These are phyloP conservation scores for Aspergillus funiculosus DNA, from an alignment of 495 filamentous ascomycete genomes.

Conservation along the genomic window DNA sequence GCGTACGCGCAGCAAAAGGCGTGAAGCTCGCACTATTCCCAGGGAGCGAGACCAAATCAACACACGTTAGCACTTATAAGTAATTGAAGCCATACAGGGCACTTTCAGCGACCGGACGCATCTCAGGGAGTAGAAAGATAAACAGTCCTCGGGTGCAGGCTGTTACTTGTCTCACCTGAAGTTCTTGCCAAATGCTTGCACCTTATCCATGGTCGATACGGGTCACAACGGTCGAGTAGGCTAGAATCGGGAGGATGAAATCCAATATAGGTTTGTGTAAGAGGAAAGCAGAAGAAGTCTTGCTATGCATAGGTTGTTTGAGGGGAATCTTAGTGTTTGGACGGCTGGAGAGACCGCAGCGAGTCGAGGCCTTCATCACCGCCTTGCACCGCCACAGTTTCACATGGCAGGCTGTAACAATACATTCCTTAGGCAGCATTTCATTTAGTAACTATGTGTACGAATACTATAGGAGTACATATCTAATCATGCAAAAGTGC, in stretches of 20 bases:
- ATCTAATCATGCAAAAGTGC: no score
- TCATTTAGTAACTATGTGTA: not conserved
- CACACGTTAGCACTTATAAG: conserved; percentile 25
- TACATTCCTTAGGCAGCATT: no score
- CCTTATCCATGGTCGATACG: conserved; percentile 58
- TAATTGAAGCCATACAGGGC: not conserved
- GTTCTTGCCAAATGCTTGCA: conserved; percentile 71
- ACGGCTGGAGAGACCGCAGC: conserved; percentile 5
- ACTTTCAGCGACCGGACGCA: not conserved
- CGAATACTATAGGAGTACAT: no score
- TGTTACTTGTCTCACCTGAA: conserved; percentile 47
- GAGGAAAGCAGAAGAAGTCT: not conserved
- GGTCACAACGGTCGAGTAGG: conserved; percentile 3
- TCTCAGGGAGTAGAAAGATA: not conserved
- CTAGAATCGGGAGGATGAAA: not conserved
- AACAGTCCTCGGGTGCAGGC: conserved; percentile 1
- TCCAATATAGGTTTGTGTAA: not conserved
- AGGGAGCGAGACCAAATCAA: conserved; percentile 17
- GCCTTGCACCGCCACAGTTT: conserved; percentile 17
- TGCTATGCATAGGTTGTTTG: conserved; percentile 4
- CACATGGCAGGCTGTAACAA: conserved; percentile 1
- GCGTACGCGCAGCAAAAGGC: conserved; percentile 86
- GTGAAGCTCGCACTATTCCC: conserved; percentile 60
- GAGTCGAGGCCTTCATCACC: conserved; percentile 12
- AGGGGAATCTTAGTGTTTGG: conserved; percentile 4